These are phyloP conservation scores for Cordia subcordata DNA, from an alignment of 257 asterid species.

Conservation along the genomic window DNA sequence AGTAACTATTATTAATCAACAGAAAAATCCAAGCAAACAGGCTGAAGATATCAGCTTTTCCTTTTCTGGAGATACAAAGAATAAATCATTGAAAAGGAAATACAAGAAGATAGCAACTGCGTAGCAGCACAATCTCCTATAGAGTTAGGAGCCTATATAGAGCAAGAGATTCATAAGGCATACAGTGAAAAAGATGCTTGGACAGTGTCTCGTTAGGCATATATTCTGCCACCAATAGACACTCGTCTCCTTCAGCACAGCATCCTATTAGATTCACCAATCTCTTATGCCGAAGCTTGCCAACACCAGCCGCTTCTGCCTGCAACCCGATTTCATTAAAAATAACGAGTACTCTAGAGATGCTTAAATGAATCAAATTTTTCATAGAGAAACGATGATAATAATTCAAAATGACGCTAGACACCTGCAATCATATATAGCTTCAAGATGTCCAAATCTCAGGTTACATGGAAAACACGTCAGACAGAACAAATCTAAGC, in stretches of 20 bases:
- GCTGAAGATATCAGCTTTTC: background rate
- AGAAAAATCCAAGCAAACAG: too few relatives aligned
- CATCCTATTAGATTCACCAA: conserved; percentile 90
- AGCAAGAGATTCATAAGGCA: conserved; percentile 15
- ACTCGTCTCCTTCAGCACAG: conserved; percentile 97
- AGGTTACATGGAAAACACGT: too few relatives aligned
- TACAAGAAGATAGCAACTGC: background rate
- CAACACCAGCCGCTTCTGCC: conserved; percentile 97
- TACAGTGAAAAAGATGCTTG: conserved; percentile 94
- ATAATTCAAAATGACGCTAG: background rate
- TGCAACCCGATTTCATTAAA: conserved; percentile 25
- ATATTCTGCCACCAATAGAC: conserved; percentile 85
- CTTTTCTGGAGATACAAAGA: background rate
- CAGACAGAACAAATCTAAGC: too few relatives aligned
- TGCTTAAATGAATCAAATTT: too few relatives aligned
- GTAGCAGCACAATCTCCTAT: background rate
- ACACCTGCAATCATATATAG: too few relatives aligned
- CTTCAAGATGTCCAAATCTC: too few relatives aligned
- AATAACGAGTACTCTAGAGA: background rate
- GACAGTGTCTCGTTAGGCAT: conserved; percentile 92
- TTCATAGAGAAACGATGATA: background rate
- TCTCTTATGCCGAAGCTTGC: conserved; percentile 86
- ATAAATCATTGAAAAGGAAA: background rate
- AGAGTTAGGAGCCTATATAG: background rate
- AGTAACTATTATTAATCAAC: too few relatives aligned